Conservation (phyloP, 2,329 filamentous ascomycete species). For the Talaromyces rugulosus region DNA sequence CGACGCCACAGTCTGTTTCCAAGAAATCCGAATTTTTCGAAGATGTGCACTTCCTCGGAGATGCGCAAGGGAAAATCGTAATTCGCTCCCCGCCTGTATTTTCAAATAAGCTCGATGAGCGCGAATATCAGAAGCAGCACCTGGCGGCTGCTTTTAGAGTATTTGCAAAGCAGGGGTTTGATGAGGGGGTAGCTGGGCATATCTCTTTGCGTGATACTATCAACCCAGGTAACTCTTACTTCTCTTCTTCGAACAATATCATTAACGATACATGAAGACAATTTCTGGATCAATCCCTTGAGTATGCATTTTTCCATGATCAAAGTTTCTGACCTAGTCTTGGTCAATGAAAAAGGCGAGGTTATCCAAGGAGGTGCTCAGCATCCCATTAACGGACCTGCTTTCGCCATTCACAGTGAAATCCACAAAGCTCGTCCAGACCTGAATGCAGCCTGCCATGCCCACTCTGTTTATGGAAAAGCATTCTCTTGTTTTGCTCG, state of each 20-base stretch:
- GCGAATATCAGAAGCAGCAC: constrained; percentile 43
- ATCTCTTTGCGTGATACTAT: constrained; percentile 40
- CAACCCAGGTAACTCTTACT: constrained; percentile 15
- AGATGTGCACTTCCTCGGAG: constrained; percentile 15
- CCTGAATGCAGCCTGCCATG: constrained; percentile 44
- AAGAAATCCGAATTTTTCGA: constrained; percentile 8
- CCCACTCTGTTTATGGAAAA: constrained; percentile 44
- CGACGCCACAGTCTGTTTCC: not conserved
- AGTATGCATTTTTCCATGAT: constrained; percentile 44
- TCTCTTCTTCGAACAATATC: not conserved
- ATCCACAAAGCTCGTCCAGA: constrained; percentile 54
- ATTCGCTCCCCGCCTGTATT: constrained; percentile 18
- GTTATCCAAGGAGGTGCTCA: constrained; percentile 38
- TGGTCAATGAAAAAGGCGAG: constrained; percentile 41
- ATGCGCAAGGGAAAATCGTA: constrained; percentile 13
- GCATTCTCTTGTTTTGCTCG: constrained; percentile 42
- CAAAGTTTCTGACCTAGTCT: constrained; percentile 40
- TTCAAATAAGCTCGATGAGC: constrained; percentile 31
- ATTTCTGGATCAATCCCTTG: constrained; percentile 39
- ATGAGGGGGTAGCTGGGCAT: constrained; percentile 42
- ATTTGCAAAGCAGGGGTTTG: constrained; percentile 38
- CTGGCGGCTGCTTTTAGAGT: constrained; percentile 43
- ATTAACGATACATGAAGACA: constrained; percentile 13
- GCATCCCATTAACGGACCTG: constrained; percentile 42
- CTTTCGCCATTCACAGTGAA: constrained; percentile 45